Conservation (phyloP, 148 eudicot genomes). For the Amaranthus hypochondriacus region DNA sequence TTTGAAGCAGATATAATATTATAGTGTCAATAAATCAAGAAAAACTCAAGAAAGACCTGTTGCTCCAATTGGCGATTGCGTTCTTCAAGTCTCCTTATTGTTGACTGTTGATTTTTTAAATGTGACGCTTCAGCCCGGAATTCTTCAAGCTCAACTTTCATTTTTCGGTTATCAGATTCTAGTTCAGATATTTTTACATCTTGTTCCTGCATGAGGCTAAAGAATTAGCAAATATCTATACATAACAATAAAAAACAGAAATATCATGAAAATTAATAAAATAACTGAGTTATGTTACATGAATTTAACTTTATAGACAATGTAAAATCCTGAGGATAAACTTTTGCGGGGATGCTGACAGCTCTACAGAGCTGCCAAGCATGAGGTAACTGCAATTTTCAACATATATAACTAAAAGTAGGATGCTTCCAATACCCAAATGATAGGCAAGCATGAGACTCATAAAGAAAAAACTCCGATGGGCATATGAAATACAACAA, state of each 20-base stretch:
- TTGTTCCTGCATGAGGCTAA: slow-evolving; percentile 57
- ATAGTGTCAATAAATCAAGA: neutral
- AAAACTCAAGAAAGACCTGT: slow-evolving; percentile 47
- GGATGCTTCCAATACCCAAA: neutral
- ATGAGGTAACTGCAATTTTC: neutral
- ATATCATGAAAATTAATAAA: neutral
- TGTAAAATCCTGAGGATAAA: neutral
- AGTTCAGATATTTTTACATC: slow-evolving; percentile 70
- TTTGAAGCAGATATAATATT: neutral
- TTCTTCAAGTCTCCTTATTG: slow-evolving; percentile 97
- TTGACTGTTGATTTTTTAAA: slow-evolving; percentile 97
- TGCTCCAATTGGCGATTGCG: slow-evolving; percentile 92
- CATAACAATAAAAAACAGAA: neutral
- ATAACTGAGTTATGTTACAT: neutral
- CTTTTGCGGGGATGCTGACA: neutral
- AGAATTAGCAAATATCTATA: slow-evolving; percentile 13
- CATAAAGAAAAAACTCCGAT: neutral
- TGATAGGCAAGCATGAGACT: neutral
- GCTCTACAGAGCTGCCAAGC: neutral
- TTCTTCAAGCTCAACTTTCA: slow-evolving; percentile 98
- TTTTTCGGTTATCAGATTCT: slow-evolving; percentile 89
- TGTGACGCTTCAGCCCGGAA: slow-evolving; percentile 91
- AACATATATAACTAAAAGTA: neutral
- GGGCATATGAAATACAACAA: neutral
- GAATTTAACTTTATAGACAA: neutral